Evolutionary conservation across 2,329 filamentous ascomycete species (phyloP).

Genomic region (Aspergillus sp.): DNA sequence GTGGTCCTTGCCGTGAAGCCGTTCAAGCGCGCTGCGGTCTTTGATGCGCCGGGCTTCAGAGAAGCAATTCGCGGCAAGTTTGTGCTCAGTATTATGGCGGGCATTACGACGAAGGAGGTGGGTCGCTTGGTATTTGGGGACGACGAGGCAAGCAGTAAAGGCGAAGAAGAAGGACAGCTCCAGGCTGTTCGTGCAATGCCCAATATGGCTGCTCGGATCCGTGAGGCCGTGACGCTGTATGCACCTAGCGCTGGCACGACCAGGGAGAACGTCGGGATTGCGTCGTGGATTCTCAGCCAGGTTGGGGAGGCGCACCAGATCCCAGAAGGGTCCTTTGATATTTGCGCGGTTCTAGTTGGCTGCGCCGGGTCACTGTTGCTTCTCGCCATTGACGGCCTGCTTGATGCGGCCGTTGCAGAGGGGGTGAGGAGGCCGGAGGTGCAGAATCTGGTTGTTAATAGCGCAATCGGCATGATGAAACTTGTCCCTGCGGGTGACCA

Average conservation of each 20-base stretch:
- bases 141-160: constrained; percentile 15
- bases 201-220: constrained; percentile 41
- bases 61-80: constrained; percentile 45
- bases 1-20: constrained; percentile 49
- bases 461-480: constrained; percentile 16
- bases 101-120: constrained; percentile 36
- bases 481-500: constrained; percentile 15
- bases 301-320: constrained; percentile 11
- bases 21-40: constrained; percentile 36
- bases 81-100: constrained; percentile 50
- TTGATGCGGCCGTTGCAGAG: constrained; percentile 55
- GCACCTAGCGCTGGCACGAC: constrained; percentile 36
- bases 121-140: constrained; percentile 25
- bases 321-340: constrained; percentile 12
- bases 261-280: not conserved
- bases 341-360: constrained; percentile 13
- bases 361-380: constrained; percentile 13
- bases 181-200: constrained; percentile 39
- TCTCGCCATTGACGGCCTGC: constrained; percentile 51
- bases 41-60: constrained; percentile 32
- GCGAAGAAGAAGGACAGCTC: constrained; percentile 8
- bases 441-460: constrained; percentile 12
- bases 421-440: constrained; percentile 34
- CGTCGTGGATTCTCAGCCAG: constrained; percentile 31
- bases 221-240: constrained; percentile 42